These are phyloP conservation scores for Collybia sp. DNA, from an alignment of 768 basidiomycete genomes.

Conservation along the genomic window DNA sequence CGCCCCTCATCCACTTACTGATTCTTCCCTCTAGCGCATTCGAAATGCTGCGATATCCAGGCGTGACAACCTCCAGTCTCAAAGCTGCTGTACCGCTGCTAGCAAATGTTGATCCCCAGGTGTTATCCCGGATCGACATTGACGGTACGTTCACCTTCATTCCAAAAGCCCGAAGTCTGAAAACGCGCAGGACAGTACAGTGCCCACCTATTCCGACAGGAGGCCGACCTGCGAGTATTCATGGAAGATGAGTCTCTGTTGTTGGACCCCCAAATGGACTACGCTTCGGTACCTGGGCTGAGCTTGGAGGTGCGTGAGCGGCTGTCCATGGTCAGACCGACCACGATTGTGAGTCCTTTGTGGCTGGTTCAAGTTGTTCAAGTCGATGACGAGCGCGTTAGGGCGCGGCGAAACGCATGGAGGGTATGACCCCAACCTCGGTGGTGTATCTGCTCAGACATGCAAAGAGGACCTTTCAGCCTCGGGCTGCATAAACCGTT, in stretches of 20 bases:
- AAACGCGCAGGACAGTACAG: slow-evolving; percentile 50
- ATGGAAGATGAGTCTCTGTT: slow-evolving; percentile 68
- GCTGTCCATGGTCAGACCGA: slow-evolving; percentile 54
- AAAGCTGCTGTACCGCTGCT: slow-evolving; percentile 44
- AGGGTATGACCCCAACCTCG: slow-evolving; percentile 85
- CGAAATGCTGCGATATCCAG: slow-evolving; percentile 62
- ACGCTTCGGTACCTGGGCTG: slow-evolving; percentile 56
- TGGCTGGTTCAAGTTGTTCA: not conserved
- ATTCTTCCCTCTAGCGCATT: slow-evolving; percentile 55
- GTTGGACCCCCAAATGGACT: slow-evolving; percentile 71
- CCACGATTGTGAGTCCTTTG: slow-evolving; percentile 52
- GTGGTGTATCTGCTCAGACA: slow-evolving; percentile 66
- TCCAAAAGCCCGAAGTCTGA: not conserved
- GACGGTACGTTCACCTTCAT: slow-evolving; percentile 47
- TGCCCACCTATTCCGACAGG: slow-evolving; percentile 64
- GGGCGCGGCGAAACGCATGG: slow-evolving; percentile 93
- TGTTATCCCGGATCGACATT: slow-evolving; percentile 59
- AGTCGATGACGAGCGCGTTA: slow-evolving; percentile 16
- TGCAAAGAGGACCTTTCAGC: slow-evolving; percentile 39
- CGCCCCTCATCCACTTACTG: not conserved
- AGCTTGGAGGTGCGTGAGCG: slow-evolving; percentile 74
- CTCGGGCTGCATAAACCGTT: too few species aligned
- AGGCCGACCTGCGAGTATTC: slow-evolving; percentile 71
- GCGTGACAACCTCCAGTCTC: slow-evolving; percentile 41
- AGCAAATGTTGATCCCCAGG: slow-evolving; percentile 37